These are phyloP conservation scores for Cenchrus americanus DNA, from an alignment of 176 grass and related monocot genomes.

Conservation along the genomic window DNA sequence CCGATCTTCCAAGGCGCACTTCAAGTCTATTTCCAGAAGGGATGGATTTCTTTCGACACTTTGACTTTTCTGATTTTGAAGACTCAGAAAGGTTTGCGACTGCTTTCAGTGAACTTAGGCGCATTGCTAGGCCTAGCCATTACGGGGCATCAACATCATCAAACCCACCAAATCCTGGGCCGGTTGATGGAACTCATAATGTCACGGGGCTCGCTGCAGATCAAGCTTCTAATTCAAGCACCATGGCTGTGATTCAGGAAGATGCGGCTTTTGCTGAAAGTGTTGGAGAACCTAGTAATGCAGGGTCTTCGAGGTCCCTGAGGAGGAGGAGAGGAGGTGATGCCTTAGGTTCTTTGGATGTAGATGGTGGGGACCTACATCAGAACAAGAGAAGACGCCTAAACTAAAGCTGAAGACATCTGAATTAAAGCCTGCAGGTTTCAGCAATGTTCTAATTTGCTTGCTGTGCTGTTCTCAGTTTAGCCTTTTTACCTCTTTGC, in stretches of 20 bases:
- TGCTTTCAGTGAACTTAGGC: conserved; percentile 64
- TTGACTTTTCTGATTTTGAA: conserved; percentile 67
- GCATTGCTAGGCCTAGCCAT: conserved; percentile 63
- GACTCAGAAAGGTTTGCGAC: conserved; percentile 70
- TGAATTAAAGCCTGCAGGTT: conserved; percentile 48
- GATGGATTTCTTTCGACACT: conserved; percentile 73
- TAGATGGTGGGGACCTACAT: conserved; percentile 76
- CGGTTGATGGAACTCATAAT: conserved; percentile 43
- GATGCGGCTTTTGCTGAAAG: conserved; percentile 66
- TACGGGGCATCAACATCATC: conserved; percentile 71
- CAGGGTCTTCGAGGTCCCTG: conserved; percentile 76
- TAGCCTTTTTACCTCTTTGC: conserved; percentile 37
- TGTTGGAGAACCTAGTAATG: conserved; percentile 62
- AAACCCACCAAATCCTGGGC: conserved; percentile 59
- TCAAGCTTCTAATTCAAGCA: conserved; percentile 93
- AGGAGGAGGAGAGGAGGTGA: conserved; percentile 76
- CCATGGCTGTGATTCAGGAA: conserved; percentile 97
- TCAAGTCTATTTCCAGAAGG: conserved; percentile 68
- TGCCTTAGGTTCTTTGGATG: conserved; percentile 71
- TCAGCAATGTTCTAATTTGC: conserved; percentile 17
- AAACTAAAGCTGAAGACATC: conserved; percentile 66
- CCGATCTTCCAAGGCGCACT: conserved; percentile 50
- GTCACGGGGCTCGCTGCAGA: conserved; percentile 59
- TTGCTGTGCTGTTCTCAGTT: conserved; percentile 28
- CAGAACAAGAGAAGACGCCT: conserved; percentile 78